phyloP scores from a whole-genome alignment of 148 eudicot genomes.

The Amaranthus hypochondriacus region DNA sequence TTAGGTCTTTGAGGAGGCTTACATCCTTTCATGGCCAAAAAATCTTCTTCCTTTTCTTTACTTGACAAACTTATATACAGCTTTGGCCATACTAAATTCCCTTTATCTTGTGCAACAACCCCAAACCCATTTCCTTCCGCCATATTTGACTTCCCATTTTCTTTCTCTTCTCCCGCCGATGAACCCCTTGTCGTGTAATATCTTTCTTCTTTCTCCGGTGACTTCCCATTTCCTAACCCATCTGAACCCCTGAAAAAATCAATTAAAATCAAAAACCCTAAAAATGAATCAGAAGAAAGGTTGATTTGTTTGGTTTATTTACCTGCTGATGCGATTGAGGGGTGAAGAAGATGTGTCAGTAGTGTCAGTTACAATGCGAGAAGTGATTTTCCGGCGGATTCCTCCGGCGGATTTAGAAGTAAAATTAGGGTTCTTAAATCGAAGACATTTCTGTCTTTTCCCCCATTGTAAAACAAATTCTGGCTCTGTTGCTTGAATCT shows the following conservation, averaged over 20 bases:
- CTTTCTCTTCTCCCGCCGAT: constrained; percentile 35
- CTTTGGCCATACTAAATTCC: constrained; percentile 66
- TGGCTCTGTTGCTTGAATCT: constrained; percentile 18
- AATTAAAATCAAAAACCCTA: neutral
- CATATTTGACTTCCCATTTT: constrained; percentile 33
- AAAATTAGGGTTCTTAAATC: constrained; percentile 25
- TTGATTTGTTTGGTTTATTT: neutral
- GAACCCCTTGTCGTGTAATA: constrained; percentile 79
- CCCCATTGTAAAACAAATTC: constrained; percentile 41
- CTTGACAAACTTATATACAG: constrained; percentile 57
- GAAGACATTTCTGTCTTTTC: constrained; percentile 29
- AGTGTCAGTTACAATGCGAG: constrained; percentile 17
- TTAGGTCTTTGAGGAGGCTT: constrained; percentile 97
- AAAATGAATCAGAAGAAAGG: neutral
- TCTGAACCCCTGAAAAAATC: constrained; percentile 6
- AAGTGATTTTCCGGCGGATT: constrained; percentile 26
- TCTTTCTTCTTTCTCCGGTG: constrained; percentile 79
- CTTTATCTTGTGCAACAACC: constrained; percentile 29
- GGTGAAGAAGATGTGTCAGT: constrained; percentile 18
- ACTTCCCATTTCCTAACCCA: constrained; percentile 18
- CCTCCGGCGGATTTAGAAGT: constrained; percentile 14
- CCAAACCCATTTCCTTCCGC: neutral
- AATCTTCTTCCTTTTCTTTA: constrained; percentile 97
- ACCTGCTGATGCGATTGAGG: constrained; percentile 17
- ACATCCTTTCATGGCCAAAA: constrained; percentile 95